A percentile compares a stretch with the other conserved stretches of the same genome.
Evolutionary conservation across 805 yeast genomes (phyloP).

Genomic region (Sugiyamaella chiloensis): DNA sequence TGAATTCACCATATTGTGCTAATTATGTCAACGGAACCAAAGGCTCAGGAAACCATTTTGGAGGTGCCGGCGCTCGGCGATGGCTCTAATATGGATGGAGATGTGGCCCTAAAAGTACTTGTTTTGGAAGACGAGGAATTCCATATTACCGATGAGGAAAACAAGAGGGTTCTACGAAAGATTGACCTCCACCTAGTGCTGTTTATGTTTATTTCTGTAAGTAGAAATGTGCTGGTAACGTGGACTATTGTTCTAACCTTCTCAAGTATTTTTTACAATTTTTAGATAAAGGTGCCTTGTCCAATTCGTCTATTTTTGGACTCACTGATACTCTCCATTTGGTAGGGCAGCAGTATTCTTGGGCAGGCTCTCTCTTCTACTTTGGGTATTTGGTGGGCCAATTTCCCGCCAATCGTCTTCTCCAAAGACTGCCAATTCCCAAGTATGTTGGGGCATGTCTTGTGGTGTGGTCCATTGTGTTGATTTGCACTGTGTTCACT

Average conservation of each 20-base stretch:
- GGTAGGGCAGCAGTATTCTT: constrained; percentile 40
- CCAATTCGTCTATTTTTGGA: constrained; percentile 54
- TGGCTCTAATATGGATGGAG: background rate
- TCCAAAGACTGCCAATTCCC: constrained; percentile 24
- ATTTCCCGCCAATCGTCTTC: constrained; percentile 43
- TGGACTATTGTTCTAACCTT: constrained; percentile 37
- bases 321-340: constrained; percentile 42
- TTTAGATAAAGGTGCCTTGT: constrained; percentile 49
- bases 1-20: too few relatives aligned
- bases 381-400: constrained; percentile 48
- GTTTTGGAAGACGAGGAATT: background rate
- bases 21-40: too few relatives aligned
- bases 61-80: background rate
- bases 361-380: constrained; percentile 47
- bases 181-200: background rate
- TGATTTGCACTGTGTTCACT: constrained; percentile 19
- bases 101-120: background rate
- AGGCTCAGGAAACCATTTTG: too few relatives aligned
- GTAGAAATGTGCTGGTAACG: constrained; percentile 51
- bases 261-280: constrained; percentile 15
- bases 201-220: background rate
- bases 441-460: constrained; percentile 22
- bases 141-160: background rate
- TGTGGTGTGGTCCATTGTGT: constrained; percentile 21
- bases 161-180: background rate